These are phyloP conservation scores for Apiotrichum domesticum DNA, from an alignment of 1,284 basidiomycete genomes.

Conservation along the genomic window DNA sequence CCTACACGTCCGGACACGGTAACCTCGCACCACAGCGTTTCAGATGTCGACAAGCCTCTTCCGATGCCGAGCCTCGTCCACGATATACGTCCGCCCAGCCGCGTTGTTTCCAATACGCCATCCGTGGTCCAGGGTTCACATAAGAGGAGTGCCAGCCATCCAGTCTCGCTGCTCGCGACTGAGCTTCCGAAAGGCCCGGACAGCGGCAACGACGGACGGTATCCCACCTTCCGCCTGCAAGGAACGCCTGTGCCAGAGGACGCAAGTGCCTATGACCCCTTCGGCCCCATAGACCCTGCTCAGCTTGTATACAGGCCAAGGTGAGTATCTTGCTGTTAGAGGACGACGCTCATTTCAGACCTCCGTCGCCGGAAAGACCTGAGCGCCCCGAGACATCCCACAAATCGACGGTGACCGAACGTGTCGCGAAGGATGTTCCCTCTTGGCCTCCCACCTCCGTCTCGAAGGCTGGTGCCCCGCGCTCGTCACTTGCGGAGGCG, in stretches of 20 bases:
- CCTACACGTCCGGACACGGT: too few species aligned
- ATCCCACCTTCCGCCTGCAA: conserved; percentile 21
- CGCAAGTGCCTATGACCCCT: not conserved
- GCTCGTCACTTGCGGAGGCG: not conserved
- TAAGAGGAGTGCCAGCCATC: not conserved
- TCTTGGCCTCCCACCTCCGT: not conserved
- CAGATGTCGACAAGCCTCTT: conserved; percentile 22
- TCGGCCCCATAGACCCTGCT: not conserved
- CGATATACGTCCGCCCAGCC: not conserved
- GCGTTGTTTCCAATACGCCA: not conserved
- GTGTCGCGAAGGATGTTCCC: not conserved
- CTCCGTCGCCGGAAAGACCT: not conserved
- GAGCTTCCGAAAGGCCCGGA: not conserved
- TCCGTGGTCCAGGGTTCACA: not conserved
- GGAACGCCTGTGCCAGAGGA: not conserved
- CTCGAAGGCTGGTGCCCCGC: not conserved
- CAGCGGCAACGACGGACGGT: conserved; percentile 24
- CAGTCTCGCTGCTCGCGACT: not conserved
- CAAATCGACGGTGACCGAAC: not conserved
- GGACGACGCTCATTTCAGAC: not conserved
- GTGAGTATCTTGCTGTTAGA: not conserved
- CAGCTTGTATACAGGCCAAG: not conserved
- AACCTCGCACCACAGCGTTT: too few species aligned
- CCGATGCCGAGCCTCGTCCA: conserved; percentile 7
- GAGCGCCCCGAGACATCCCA: not conserved